Base-by-base conservation (phyloP, 257 asterid genomes). In the Nicotiana benthamiana region DNA sequence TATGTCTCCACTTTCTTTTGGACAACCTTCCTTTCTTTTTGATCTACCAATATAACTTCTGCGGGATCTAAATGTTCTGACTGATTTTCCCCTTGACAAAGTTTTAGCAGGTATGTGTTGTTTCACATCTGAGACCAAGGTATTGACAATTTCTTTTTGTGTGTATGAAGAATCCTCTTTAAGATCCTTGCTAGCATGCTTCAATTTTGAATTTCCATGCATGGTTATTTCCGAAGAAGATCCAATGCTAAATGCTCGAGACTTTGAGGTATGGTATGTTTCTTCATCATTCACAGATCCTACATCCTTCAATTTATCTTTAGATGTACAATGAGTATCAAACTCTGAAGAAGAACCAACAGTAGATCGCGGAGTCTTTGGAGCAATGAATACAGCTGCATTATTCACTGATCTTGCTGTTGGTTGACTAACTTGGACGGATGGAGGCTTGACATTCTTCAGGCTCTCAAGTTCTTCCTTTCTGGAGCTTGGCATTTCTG, bases 61-160 rank as follows among this genome's bases (percentile, higher is more conserved):
- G 18, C 84, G 86, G 2, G 94, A 82, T 63, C 92, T 86, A 77
- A 88, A 85, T 43, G 97, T 94, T 80, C 97, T 89, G 80, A 93
- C 98, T 2, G 97, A 94, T 84, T 89, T 94, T 66, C 92, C 97
- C 82, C 86, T 85, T 27, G 91, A 32, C 48, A 81, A 27, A 86
- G 63, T 88, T 80, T 84, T 94, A 53, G 83, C 83, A 80, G 82
- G 56, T 26, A 57, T 40, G 12, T 85, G 79, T 4, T 95, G 80
- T 83, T 88, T 89, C 75, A 40, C 79, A 46, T 85, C 90, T 3
- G 86, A 85, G 40, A 79, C 84, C 52, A 77, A 43, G 78, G 88
- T 72, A 48, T 84, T 87, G 3, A 76, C 56, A 54, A 67, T 81
- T 60, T 46, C 82, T 78, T 86, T 86, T 48, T 84, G 91, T 75